These are phyloP conservation scores for Plasmodium fragile DNA, from an alignment of 169 alveolate species.

Conservation along the genomic window DNA sequence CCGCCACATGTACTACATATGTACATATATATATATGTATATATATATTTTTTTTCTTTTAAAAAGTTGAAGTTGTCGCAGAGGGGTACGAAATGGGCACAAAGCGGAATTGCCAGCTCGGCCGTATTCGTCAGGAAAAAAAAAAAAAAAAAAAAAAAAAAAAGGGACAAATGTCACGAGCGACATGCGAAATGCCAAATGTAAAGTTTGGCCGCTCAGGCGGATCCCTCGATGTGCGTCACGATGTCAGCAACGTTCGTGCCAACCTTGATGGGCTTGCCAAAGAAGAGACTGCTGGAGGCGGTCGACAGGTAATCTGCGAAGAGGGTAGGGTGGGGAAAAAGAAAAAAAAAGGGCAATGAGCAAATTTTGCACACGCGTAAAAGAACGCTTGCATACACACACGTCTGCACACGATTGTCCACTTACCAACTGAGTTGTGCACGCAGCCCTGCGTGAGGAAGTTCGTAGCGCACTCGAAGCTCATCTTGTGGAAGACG, in stretches of 20 bases:
- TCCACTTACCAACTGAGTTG: conserved; percentile 45
- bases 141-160: background rate
- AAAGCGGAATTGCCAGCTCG: background rate
- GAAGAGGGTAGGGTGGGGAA: background rate
- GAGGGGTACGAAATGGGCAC: background rate
- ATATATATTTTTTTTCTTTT: background rate
- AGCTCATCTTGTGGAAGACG: conserved; percentile 70
- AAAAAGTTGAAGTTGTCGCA: background rate
- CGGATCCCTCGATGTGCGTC: conserved; percentile 19
- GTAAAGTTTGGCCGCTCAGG: background rate
- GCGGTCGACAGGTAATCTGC: conserved; percentile 58
- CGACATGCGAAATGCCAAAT: background rate
- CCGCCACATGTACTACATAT: conserved; percentile 8
- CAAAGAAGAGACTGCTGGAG: conserved; percentile 66
- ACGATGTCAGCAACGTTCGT: conserved; percentile 43
- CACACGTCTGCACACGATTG: background rate
- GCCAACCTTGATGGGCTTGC: conserved; percentile 67
- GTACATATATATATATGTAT: background rate
- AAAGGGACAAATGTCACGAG: background rate
- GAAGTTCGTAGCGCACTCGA: conserved; percentile 60
- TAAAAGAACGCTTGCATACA: too few relatives aligned
- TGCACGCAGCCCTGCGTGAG: conserved; percentile 64
- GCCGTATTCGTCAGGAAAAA: background rate
- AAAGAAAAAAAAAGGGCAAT: background rate
- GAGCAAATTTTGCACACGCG: background rate